phyloP scores from a whole-genome alignment of 495 filamentous ascomycete species.

The Penicillium canariense region DNA sequence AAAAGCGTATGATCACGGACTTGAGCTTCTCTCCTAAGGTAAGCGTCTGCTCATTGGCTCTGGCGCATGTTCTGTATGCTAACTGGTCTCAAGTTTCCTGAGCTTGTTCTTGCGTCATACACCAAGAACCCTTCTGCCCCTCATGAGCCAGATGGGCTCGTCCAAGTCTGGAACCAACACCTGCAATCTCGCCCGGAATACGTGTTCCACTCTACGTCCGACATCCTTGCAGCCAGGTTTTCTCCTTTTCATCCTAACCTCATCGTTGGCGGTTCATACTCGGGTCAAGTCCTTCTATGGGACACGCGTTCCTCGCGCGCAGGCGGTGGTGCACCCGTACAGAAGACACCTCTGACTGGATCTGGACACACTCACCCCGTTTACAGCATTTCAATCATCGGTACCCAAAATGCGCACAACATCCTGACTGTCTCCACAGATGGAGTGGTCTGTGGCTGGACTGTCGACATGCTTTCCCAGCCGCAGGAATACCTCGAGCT shows the following conservation, averaged over 20 bases:
- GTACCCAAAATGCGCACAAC: slow-evolving; percentile 98
- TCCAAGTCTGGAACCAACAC: slow-evolving; percentile 97
- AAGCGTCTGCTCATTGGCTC: slow-evolving; percentile 7
- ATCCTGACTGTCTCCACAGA: slow-evolving; percentile 96
- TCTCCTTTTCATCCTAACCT: slow-evolving; percentile 96
- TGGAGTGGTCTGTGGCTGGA: slow-evolving; percentile 94
- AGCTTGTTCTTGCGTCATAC: slow-evolving; percentile 89
- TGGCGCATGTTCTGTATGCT: slow-evolving; percentile 12
- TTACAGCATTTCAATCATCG: slow-evolving; percentile 91
- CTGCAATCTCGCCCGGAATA: slow-evolving; percentile 92
- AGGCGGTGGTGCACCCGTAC: slow-evolving; percentile 79
- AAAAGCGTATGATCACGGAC: slow-evolving; percentile 92
- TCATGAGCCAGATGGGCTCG: slow-evolving; percentile 89
- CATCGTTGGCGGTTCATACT: slow-evolving; percentile 92
- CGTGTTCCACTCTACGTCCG: slow-evolving; percentile 92
- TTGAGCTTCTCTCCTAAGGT: slow-evolving; percentile 91
- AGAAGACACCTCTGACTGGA: slow-evolving; percentile 93
- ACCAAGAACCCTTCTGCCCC: slow-evolving; percentile 95
- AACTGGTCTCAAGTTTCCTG: slow-evolving; percentile 62
- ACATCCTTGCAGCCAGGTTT: slow-evolving; percentile 93
- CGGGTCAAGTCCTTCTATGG: slow-evolving; percentile 97
- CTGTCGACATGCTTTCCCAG: slow-evolving; percentile 92
- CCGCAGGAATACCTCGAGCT: slow-evolving; percentile 91
- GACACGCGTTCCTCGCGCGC: slow-evolving; percentile 70
- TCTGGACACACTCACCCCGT: slow-evolving; percentile 92